A percentile compares a stretch with the other conserved stretches of the same genome.
These are phyloP conservation scores for Termitomyces sp. DNA, from an alignment of 768 basidiomycete genomes.

Conservation along the genomic window DNA sequence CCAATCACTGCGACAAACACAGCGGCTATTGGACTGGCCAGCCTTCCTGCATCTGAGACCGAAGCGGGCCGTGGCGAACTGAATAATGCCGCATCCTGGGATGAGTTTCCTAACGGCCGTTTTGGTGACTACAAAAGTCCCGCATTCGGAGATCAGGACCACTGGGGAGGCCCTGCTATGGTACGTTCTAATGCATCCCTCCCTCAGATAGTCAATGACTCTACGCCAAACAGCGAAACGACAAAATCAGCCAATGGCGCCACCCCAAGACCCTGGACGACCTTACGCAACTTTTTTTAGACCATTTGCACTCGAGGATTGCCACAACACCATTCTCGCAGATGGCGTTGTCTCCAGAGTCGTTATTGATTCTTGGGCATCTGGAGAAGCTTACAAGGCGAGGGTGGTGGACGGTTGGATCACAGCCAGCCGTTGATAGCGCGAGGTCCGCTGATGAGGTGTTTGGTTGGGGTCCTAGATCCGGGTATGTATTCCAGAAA, in stretches of 20 bases:
- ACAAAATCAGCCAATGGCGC: constrained; percentile 75
- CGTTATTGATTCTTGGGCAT: constrained; percentile 72
- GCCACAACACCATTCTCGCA: constrained; percentile 87
- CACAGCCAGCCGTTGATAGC: constrained; percentile 92
- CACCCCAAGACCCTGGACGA: constrained; percentile 62
- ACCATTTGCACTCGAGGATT: constrained; percentile 73
- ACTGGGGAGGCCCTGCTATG: constrained; percentile 70
- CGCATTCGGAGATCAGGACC: constrained; percentile 82
- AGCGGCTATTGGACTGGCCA: constrained; percentile 56
- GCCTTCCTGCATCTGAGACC: constrained; percentile 44
- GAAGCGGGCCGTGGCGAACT: constrained; percentile 73
- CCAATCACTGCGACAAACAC: constrained; percentile 63
- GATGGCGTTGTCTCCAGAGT: constrained; percentile 78
- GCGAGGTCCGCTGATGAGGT: constrained; percentile 68
- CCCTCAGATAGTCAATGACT: not conserved
- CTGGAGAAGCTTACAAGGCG: constrained; percentile 72
- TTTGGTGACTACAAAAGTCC: constrained; percentile 98
- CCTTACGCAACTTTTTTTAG: constrained; percentile 76
- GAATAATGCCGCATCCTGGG: constrained; percentile 80
- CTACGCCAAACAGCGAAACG: constrained; percentile 44
- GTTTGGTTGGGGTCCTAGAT: constrained; percentile 91
- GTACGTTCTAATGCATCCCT: constrained; percentile 37
- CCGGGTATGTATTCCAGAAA: constrained; percentile 97
- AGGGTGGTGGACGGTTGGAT: constrained; percentile 96
- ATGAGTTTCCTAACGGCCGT: constrained; percentile 97